A percentile compares a stretch with the other conserved stretches of the same genome.
phyloP scores from a whole-genome alignment of 1,284 basidiomycete species.

The Ganoderma resinaceum region DNA sequence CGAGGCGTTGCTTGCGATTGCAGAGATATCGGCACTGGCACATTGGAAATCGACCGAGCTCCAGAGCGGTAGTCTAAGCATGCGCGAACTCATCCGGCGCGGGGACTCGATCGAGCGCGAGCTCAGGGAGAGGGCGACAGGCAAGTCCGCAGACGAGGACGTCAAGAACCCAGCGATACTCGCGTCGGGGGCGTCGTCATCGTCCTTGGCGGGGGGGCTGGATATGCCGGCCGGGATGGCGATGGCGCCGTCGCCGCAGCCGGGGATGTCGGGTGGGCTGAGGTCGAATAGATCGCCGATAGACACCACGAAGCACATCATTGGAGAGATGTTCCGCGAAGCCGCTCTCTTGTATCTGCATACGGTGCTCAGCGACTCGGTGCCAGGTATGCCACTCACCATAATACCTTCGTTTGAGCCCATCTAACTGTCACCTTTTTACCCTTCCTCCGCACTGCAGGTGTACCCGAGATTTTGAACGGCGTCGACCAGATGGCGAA shows the following conservation, averaged over 20 bases:
- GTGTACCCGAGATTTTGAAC: constrained; percentile 73
- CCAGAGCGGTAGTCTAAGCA: constrained; percentile 67
- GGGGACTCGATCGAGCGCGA: constrained; percentile 72
- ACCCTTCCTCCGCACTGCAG: constrained; percentile 44
- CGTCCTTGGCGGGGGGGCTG: constrained; percentile 15
- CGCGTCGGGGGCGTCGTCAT: constrained; percentile 3
- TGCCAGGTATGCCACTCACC: constrained; percentile 55
- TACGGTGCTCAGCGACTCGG: constrained; percentile 71
- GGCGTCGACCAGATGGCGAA: constrained; percentile 62
- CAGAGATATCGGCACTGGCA: constrained; percentile 74
- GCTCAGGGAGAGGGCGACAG: constrained; percentile 47
- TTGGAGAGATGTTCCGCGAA: constrained; percentile 71
- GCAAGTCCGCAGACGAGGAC: constrained; percentile 25
- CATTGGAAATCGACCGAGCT: constrained; percentile 75
- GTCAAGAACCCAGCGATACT: constrained; percentile 27
- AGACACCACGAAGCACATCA: constrained; percentile 37
- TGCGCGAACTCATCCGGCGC: constrained; percentile 71
- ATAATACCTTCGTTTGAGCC: constrained; percentile 7
- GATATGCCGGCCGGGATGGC: constrained; percentile 29
- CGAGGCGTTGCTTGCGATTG: constrained; percentile 75
- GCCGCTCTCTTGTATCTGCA: constrained; percentile 73
- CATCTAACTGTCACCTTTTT: constrained; percentile 24
- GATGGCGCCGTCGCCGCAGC: constrained; percentile 24
- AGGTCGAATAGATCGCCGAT: constrained; percentile 30
- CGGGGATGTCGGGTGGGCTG: constrained; percentile 51